Evolutionary conservation across 208 protist species (phyloP), one percentile per base, ranked within the genome.

Genomic region (Trypanosoma brucei): DNA sequence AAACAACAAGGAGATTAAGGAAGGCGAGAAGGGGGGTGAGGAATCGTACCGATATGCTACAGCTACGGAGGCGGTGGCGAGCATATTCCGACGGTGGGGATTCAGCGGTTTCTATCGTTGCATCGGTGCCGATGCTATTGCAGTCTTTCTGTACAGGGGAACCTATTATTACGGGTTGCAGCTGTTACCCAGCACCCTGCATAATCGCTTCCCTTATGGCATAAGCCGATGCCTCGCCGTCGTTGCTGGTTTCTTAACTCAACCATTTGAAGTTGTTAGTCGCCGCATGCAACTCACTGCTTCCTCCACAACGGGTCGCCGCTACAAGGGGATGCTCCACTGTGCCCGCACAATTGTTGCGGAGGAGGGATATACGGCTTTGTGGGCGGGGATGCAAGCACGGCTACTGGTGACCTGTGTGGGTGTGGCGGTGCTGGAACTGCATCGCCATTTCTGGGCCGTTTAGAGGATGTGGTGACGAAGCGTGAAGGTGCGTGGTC

Each of bases 181-280:
- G 30, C 2, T 70, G 2, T 54, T 76, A 4, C 65, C 65, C 1
- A 52, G 75, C 1, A 46, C 70, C 31, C 59, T 79, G 22, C 70
- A 78, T 3, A 51, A 78, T 37, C 70, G 79, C 46, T 75, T 91
- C 70, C 81, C 83, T 22, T 79, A 81, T 69, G 66, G 64, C 22
- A 56, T 93, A 33, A 76, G 75, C 34, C 72, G 83, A 30, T 60
- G 55, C 8, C 68, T 91, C 35, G 81, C 84, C 36, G 55, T 93
- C 8, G 72, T 81, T 31, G 78, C 88, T 4, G 78, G 85, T 39
- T 61, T 80, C 48, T 30, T 82, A 5, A 86, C 83, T 46, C 84
- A 94, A 69, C 84, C 84, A 4, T 65, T 94, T 60, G 88, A 94
- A 65, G 88, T 94, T 55, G 59, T 90, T 36, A 78, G 76, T 57